Percentiles rank a stretch among this genome's conserved stretches.
Conservation (phyloP, 257 asterid genomes). For the Thymus quinquecostatus region DNA sequence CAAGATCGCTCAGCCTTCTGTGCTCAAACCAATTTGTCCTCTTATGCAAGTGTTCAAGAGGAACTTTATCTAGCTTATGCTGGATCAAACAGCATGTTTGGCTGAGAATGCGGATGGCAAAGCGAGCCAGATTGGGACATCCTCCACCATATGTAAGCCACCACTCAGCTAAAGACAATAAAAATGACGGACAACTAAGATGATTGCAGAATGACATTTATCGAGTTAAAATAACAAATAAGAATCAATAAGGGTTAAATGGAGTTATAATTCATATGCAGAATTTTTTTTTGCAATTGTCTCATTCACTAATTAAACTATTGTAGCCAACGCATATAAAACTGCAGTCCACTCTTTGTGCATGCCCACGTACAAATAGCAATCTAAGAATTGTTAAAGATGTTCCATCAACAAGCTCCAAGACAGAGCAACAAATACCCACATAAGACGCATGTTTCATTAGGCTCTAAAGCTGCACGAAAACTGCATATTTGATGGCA, state of each 20-base stretch:
- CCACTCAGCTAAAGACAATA: constrained; percentile 78
- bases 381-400: too few relatives aligned
- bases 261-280: not conserved
- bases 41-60: constrained; percentile 64
- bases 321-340: not conserved
- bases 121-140: constrained; percentile 86
- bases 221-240: constrained; percentile 7
- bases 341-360: not conserved
- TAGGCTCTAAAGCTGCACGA: too few relatives aligned
- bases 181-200: constrained; percentile 33
- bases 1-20: constrained; percentile 78
- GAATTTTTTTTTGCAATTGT: not conserved
- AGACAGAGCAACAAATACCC: too few relatives aligned
- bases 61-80: constrained; percentile 51
- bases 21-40: constrained; percentile 76
- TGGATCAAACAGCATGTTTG: constrained; percentile 85
- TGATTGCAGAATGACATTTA: constrained; percentile 27
- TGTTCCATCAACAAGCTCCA: too few relatives aligned
- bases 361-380: too few relatives aligned
- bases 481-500: too few relatives aligned
- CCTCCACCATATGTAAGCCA: constrained; percentile 94
- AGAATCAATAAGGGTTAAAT: not conserved
- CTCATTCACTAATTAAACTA: not conserved
- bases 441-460: too few relatives aligned
- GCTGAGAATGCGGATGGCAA: constrained; percentile 84